Evolutionary conservation across 2,329 filamentous ascomycete genomes (phyloP).

Genomic region (Epichloe gansuensis): DNA sequence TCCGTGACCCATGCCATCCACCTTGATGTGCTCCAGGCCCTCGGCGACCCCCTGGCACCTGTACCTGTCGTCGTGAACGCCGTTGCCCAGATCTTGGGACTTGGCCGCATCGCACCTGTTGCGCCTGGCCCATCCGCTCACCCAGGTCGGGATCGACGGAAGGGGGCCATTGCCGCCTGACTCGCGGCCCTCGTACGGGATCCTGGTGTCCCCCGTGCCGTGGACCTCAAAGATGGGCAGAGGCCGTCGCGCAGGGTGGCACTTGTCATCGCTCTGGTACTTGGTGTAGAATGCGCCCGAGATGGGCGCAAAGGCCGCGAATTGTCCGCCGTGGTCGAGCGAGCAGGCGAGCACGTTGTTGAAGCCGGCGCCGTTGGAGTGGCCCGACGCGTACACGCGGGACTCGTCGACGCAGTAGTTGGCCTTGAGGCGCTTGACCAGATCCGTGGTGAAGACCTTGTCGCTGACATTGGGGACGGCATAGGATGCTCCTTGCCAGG

Average conservation of each 20-base stretch:
- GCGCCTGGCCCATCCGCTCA: slow-evolving; percentile 24
- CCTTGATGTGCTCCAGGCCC: slow-evolving; percentile 10
- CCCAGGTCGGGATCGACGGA: slow-evolving; percentile 29
- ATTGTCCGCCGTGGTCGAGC: slow-evolving; percentile 20
- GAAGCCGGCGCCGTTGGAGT: slow-evolving; percentile 34
- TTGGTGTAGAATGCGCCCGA: slow-evolving; percentile 31
- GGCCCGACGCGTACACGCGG: slow-evolving; percentile 30
- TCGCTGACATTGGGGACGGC: slow-evolving; percentile 23
- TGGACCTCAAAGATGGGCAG: slow-evolving; percentile 38
- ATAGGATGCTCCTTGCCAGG: slow-evolving; percentile 28
- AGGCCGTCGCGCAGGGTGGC: slow-evolving; percentile 25
- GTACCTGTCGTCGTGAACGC: slow-evolving; percentile 9
- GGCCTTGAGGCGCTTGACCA: slow-evolving; percentile 25
- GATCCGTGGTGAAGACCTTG: slow-evolving; percentile 29
- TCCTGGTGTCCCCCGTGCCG: slow-evolving; percentile 32
- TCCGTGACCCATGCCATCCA: slow-evolving; percentile 8
- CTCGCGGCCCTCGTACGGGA: slow-evolving; percentile 29
- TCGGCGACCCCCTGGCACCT: slow-evolving; percentile 8
- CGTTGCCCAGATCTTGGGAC: slow-evolving; percentile 2
- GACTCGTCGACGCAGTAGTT: slow-evolving; percentile 26
- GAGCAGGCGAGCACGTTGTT: slow-evolving; percentile 29
- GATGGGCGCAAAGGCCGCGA: slow-evolving; percentile 28
- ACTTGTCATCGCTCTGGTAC: slow-evolving; percentile 14
- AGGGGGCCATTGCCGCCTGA: slow-evolving; percentile 26
- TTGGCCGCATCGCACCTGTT: slow-evolving; percentile 8